A percentile compares a stretch with the other conserved stretches of the same genome.
Conservation (phyloP, 2,329 filamentous ascomycete species). For the Pseudogymnoascus sp. region DNA sequence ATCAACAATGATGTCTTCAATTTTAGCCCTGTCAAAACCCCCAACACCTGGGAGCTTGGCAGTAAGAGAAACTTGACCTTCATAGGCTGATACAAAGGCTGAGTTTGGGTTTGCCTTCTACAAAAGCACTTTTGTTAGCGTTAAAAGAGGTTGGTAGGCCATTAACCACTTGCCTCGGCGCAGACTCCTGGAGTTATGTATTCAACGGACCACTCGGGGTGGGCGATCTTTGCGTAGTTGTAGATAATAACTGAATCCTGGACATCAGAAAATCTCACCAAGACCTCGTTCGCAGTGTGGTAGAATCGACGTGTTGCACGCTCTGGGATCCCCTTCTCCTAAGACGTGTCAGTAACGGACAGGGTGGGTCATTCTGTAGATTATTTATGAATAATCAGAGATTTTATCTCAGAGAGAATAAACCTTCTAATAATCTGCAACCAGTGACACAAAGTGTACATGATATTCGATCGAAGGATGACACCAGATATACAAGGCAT, state of each 20-base stretch:
- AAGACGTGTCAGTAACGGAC: not conserved
- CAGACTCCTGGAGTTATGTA: slow-evolving; percentile 20
- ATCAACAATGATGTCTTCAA: slow-evolving; percentile 34
- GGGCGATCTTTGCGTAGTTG: slow-evolving; percentile 18
- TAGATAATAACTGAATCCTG: slow-evolving; percentile 20
- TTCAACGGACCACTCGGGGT: slow-evolving; percentile 19
- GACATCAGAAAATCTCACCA: slow-evolving; percentile 21
- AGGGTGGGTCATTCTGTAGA: not conserved
- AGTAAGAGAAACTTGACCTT: slow-evolving; percentile 48
- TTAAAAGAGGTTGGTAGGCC: not conserved
- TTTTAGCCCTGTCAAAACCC: slow-evolving; percentile 22
- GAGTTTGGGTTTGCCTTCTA: slow-evolving; percentile 27
- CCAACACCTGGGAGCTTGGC: slow-evolving; percentile 31
- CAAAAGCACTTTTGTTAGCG: not conserved
- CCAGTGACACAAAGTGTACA: not conserved
- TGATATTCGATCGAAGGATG: not conserved
- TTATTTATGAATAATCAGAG: not conserved
- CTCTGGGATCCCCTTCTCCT: slow-evolving; percentile 7
- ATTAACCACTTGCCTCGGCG: slow-evolving; percentile 15
- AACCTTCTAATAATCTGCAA: not conserved
- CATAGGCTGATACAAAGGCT: slow-evolving; percentile 36
- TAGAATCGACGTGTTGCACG: slow-evolving; percentile 14
- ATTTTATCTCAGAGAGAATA: not conserved
- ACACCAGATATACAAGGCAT: too few species aligned
- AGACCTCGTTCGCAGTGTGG: slow-evolving; percentile 15